Conservation (phyloP, 2,329 filamentous ascomycete species). For the Chrysoporthe puriensis region DNA sequence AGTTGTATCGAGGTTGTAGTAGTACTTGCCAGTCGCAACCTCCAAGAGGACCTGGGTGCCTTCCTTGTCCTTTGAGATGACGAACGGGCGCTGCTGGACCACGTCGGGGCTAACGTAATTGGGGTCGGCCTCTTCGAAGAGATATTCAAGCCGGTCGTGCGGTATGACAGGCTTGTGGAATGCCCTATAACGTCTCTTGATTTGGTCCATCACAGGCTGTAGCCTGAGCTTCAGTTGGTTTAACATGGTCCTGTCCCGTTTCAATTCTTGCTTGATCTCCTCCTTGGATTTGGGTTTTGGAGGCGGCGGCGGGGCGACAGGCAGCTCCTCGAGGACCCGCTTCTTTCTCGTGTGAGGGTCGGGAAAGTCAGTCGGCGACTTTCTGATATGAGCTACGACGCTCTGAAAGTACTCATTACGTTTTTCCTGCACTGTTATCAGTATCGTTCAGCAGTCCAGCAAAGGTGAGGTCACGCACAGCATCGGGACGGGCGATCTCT, state of each 20-base stretch:
- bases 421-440: conserved; percentile 46
- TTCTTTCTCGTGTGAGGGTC: conserved; percentile 86
- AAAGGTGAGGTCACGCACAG: conserved; percentile 48
- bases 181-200: conserved; percentile 86
- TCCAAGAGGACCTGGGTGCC: conserved; percentile 78
- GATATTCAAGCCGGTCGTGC: conserved; percentile 73
- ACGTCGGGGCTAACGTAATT: conserved; percentile 65
- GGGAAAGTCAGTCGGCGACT: conserved; percentile 82
- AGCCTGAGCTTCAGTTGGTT: conserved; percentile 88
- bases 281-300: conserved; percentile 72
- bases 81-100: conserved; percentile 72
- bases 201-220: conserved; percentile 96
- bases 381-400: conserved; percentile 76
- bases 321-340: conserved; percentile 76
- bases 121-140: conserved; percentile 83
- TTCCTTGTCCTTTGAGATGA: conserved; percentile 77
- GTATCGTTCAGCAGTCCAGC: background rate
- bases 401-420: conserved; percentile 81
- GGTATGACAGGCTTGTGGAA: conserved; percentile 83
- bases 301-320: conserved; percentile 74
- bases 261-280: conserved; percentile 78
- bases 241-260: conserved; percentile 79
- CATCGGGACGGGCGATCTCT: conserved; percentile 67
- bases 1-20: conserved; percentile 90
- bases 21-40: conserved; percentile 78